Conservation (phyloP, 805 yeast genomes). For the Ogataea saltuana region DNA sequence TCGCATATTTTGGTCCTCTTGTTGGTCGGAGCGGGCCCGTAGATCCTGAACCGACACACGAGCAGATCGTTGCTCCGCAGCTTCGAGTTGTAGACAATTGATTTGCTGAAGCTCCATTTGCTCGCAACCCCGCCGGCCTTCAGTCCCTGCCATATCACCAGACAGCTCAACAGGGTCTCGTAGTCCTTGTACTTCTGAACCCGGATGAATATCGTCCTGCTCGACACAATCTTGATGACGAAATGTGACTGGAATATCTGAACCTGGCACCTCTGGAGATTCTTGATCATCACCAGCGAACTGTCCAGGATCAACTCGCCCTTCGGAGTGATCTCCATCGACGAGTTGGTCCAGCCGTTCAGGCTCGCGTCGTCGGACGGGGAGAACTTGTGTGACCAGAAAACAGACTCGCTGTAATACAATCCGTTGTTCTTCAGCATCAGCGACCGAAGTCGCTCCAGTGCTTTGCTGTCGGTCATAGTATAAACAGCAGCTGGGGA, state of each 20-base stretch:
- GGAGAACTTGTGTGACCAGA: constrained; percentile 27
- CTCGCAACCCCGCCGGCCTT: constrained; percentile 46
- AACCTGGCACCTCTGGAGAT: constrained; percentile 34
- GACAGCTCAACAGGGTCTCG: constrained; percentile 41
- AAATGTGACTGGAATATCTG: constrained; percentile 26
- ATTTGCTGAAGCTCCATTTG: constrained; percentile 47
- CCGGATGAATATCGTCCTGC: constrained; percentile 34
- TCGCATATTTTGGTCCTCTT: constrained; percentile 36
- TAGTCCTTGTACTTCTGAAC: constrained; percentile 41
- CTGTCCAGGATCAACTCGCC: constrained; percentile 31
- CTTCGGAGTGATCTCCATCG: constrained; percentile 26
- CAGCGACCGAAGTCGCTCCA: constrained; percentile 13
- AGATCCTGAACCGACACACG: constrained; percentile 65
- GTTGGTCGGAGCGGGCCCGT: constrained; percentile 56
- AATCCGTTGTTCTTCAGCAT: constrained; percentile 19
- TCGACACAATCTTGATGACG: constrained; percentile 45
- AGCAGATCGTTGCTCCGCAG: constrained; percentile 40
- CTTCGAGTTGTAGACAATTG: constrained; percentile 27
- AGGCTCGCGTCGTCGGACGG: constrained; percentile 2
- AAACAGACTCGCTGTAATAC: constrained; percentile 13
- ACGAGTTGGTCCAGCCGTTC: constrained; percentile 25
- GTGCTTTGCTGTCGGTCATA: no score
- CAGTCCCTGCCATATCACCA: constrained; percentile 53
- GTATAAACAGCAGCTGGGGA: no score
- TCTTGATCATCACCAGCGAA: constrained; percentile 23